Conservation (phyloP, 139 green algal genomes). For the Ulvella scutata region DNA sequence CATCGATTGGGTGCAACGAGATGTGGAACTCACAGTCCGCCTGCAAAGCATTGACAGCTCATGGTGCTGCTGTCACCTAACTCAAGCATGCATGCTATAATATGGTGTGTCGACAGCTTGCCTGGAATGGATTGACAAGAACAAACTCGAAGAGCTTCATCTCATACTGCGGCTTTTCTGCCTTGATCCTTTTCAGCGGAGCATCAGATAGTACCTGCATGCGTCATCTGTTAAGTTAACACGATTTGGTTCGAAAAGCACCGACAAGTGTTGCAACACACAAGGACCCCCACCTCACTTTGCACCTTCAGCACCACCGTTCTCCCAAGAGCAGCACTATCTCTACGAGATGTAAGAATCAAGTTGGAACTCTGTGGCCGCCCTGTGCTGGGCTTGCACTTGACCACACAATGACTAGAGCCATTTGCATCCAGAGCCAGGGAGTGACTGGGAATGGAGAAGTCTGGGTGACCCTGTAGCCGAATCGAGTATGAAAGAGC, state of each 20-base stretch:
- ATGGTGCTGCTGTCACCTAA: not conserved
- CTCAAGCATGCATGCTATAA: not conserved
- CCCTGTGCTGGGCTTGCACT: slow-evolving; percentile 3
- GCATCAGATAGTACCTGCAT: not conserved
- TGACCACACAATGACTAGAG: slow-evolving; percentile 15
- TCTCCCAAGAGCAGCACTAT: not conserved
- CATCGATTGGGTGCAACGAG: no score
- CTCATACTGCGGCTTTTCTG: slow-evolving; percentile 37
- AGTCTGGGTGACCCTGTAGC: slow-evolving; percentile 48
- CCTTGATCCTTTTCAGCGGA: slow-evolving; percentile 31
- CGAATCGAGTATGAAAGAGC: slow-evolving; percentile 42
- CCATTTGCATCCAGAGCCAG: slow-evolving; percentile 41
- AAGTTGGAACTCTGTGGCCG: not conserved
- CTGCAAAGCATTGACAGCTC: not conserved
- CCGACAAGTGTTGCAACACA: no score
- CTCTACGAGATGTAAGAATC: not conserved
- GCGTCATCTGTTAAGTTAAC: not conserved
- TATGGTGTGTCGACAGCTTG: not conserved
- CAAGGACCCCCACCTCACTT: not conserved
- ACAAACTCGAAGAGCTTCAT: slow-evolving; percentile 40
- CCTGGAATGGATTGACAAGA: slow-evolving; percentile 52
- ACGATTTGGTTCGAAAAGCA: no score
- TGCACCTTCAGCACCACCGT: not conserved
- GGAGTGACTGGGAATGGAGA: slow-evolving; percentile 26
- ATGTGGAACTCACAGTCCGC: slow-evolving; percentile 42